Conservation (phyloP, 2,329 filamentous ascomycete species). For the Hymenoscyphus salicellus region DNA sequence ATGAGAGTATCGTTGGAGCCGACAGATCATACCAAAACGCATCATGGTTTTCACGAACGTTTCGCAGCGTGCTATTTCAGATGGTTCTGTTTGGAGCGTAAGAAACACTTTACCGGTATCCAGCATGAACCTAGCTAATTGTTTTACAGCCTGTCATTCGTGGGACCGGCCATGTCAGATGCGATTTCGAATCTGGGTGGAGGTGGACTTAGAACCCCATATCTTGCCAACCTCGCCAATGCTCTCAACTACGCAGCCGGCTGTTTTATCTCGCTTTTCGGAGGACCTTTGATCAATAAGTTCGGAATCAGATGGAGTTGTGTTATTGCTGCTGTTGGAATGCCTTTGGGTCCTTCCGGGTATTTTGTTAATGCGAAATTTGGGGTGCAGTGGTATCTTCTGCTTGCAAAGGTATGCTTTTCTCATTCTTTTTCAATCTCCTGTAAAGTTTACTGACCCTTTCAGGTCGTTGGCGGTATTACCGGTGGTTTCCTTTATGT, state of each 20-base stretch:
- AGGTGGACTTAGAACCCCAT: constrained; percentile 20
- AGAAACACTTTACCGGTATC: background rate
- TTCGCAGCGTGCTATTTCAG: constrained; percentile 15
- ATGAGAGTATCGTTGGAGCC: constrained; percentile 3
- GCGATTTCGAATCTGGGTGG: constrained; percentile 22
- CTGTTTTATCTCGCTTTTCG: constrained; percentile 27
- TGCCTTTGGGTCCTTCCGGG: constrained; percentile 46
- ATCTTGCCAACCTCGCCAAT: constrained; percentile 20
- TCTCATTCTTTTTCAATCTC: background rate
- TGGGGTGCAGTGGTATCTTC: constrained; percentile 63
- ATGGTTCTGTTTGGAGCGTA: constrained; percentile 20
- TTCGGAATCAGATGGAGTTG: constrained; percentile 40
- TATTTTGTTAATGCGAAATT: constrained; percentile 69
- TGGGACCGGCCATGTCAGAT: constrained; percentile 24
- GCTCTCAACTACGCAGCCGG: constrained; percentile 19
- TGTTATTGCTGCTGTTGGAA: constrained; percentile 37
- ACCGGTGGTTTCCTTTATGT: constrained; percentile 36
- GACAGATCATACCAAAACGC: constrained; percentile 10
- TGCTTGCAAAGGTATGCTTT: constrained; percentile 45
- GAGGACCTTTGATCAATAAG: constrained; percentile 41
- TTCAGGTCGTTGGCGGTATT: constrained; percentile 26
- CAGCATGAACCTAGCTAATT: background rate
- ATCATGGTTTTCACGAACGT: constrained; percentile 9
- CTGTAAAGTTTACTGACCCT: background rate
- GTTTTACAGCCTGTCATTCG: constrained; percentile 18